Evolutionary conservation across 78 protist species (phyloP).

Genomic region (slime mould (Dictyostelium discoideum)): dicty_2.7 NC_007089.4:1766501-1767000

Average conservation of each 20-base stretch:
- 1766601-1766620: conserved; percentile 99
- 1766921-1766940: conserved; percentile 99
- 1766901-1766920: conserved; percentile 98
- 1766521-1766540: conserved; percentile 86
- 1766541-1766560: conserved; percentile 95
- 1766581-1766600: conserved; percentile 98
- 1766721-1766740: conserved; percentile 99
- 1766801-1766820: conserved; percentile 96
- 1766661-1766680: conserved; percentile 90
- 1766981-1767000: conserved; percentile 93
- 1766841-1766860: not conserved
- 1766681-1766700: conserved; percentile 99
- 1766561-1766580: conserved; percentile 99
- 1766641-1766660: conserved; percentile 96
- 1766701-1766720: conserved; percentile 96
- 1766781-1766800: conserved; percentile 97
- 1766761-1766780: conserved; percentile 99
- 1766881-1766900: conserved; percentile 98
- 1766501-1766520: conserved; percentile 76
- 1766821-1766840: too few relatives aligned
- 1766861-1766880: conserved; percentile 89
- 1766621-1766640: conserved; percentile 99
- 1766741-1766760: conserved; percentile 98
- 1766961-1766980: conserved; percentile 98
- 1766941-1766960: conserved; percentile 99